phyloP scores from a whole-genome alignment of 2,329 filamentous ascomycete species.

The Penicillium sp. region DNA sequence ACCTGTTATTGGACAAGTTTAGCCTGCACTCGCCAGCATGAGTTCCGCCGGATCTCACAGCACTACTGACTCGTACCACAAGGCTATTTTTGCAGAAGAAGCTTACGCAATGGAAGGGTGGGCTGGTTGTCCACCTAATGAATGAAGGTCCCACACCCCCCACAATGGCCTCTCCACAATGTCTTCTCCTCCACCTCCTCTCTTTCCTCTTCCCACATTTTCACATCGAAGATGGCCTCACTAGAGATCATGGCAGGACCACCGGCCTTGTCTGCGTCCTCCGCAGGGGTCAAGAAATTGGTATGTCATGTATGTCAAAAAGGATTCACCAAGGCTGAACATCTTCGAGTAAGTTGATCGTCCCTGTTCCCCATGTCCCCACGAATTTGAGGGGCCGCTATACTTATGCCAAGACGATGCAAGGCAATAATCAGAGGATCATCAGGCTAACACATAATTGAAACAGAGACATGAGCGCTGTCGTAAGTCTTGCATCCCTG shows the following conservation, averaged over 20 bases:
- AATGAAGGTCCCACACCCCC: constrained; percentile 26
- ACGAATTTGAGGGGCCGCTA: constrained; percentile 18
- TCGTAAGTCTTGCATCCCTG: constrained; percentile 33
- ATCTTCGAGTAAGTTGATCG: constrained; percentile 38
- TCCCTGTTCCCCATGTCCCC: constrained; percentile 8
- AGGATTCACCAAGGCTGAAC: constrained; percentile 46
- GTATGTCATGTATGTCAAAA: constrained; percentile 46
- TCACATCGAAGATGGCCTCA: constrained; percentile 4
- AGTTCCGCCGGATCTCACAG: no score
- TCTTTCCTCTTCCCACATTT: constrained; percentile 3
- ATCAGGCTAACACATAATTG: constrained; percentile 9
- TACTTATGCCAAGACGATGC: not conserved
- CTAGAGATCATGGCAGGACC: constrained; percentile 16
- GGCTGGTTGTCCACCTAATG: not conserved
- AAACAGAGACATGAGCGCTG: constrained; percentile 48
- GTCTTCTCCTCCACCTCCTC: constrained; percentile 1
- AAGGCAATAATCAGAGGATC: not conserved
- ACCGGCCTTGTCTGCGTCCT: constrained; percentile 1
- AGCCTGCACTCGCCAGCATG: no score
- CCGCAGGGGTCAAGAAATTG: constrained; percentile 31
- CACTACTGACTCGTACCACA: no score
- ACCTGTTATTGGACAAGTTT: not conserved
- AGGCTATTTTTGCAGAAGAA: no score
- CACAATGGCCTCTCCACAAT: constrained; percentile 27
- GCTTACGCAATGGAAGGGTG: not conserved